Evolutionary conservation across 352 stramenopile species (phyloP).

Genomic region (Nothophytophthora sp.): DNA sequence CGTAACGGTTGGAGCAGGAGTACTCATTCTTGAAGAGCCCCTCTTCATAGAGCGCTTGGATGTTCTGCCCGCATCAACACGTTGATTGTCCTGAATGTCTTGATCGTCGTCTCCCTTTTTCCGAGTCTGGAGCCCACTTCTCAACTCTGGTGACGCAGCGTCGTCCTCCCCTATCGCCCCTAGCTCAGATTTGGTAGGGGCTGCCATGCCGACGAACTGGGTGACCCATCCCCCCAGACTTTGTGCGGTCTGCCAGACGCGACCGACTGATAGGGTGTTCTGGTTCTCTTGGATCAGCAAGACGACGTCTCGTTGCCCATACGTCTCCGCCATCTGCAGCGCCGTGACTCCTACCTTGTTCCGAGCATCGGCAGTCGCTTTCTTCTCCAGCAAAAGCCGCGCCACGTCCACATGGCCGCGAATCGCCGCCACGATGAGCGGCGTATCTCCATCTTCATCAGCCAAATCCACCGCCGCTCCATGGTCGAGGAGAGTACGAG

Average conservation of each 20-base stretch:
- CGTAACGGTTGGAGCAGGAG: too few relatives aligned
- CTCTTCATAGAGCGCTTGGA: too few relatives aligned
- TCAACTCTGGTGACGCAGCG: too few relatives aligned
- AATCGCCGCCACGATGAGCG: slow-evolving; percentile 7
- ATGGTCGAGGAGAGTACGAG: slow-evolving; percentile 1
- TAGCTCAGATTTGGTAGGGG: slow-evolving; percentile 1
- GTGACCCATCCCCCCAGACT: not conserved
- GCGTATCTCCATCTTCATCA: slow-evolving; percentile 13
- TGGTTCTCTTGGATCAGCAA: not conserved
- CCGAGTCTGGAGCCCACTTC: too few relatives aligned
- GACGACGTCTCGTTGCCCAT: not conserved
- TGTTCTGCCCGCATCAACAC: too few relatives aligned
- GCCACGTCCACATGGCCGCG: not conserved
- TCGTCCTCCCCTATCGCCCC: not conserved
- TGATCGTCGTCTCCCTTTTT: too few relatives aligned
- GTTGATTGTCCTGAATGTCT: too few relatives aligned
- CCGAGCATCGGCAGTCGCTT: not conserved
- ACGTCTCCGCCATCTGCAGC: not conserved
- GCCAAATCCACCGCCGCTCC: not conserved
- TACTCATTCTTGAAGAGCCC: too few relatives aligned
- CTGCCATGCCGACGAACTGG: not conserved
- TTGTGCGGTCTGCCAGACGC: not conserved
- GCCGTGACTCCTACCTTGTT: slow-evolving; percentile 2
- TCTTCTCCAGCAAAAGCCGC: slow-evolving; percentile 4
- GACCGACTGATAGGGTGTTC: not conserved